These are phyloP conservation scores for Aspergillus caelatus DNA, from an alignment of 2,329 filamentous ascomycete genomes.

Conservation along the genomic window DNA sequence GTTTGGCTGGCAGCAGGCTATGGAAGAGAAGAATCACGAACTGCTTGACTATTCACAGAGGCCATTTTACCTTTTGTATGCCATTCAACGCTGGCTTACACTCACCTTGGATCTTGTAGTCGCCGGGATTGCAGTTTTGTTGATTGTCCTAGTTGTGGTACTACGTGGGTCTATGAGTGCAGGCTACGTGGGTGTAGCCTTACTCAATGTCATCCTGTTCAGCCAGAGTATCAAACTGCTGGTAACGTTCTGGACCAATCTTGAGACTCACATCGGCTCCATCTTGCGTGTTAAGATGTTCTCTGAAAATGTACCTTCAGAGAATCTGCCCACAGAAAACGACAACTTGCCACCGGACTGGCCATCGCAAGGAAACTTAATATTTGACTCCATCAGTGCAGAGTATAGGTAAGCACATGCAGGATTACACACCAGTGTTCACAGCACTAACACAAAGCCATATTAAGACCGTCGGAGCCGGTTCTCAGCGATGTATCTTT, in stretches of 20 bases:
- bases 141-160: slow-evolving; percentile 55
- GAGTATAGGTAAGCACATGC: slow-evolving; percentile 41
- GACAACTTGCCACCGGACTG: slow-evolving; percentile 43
- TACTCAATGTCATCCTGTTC: slow-evolving; percentile 58
- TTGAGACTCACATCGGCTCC: slow-evolving; percentile 62
- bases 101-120: slow-evolving; percentile 56
- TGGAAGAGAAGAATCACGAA: slow-evolving; percentile 49
- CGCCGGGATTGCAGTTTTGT: slow-evolving; percentile 50
- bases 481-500: slow-evolving; percentile 53
- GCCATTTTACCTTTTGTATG: slow-evolving; percentile 60
- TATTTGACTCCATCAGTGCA: slow-evolving; percentile 49
- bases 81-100: slow-evolving; percentile 61
- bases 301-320: slow-evolving; percentile 46
- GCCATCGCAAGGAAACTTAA: slow-evolving; percentile 47
- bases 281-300: slow-evolving; percentile 60
- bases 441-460: slow-evolving; percentile 14
- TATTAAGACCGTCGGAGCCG: slow-evolving; percentile 29
- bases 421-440: not conserved
- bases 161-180: slow-evolving; percentile 47
- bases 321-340: slow-evolving; percentile 48
- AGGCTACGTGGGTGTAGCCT: slow-evolving; percentile 56
- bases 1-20: slow-evolving; percentile 56
- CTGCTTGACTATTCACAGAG: slow-evolving; percentile 58
- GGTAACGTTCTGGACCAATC: slow-evolving; percentile 58
- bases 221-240: slow-evolving; percentile 55